These are phyloP conservation scores for Botrytis deweyae DNA, from an alignment of 2,329 filamentous ascomycete species.

Conservation along the genomic window DNA sequence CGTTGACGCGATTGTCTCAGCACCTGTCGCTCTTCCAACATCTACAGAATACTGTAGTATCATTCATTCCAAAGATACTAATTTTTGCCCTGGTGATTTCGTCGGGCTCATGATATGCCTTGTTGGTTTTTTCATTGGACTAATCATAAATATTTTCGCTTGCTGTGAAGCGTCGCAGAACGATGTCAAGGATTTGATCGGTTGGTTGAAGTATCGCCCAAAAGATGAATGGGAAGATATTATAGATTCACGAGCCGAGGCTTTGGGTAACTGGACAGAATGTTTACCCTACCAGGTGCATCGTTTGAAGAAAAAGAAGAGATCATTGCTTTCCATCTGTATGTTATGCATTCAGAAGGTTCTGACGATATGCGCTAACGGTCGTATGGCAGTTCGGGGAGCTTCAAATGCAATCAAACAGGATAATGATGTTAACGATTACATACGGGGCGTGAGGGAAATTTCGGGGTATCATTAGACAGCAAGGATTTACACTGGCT, in stretches of 20 bases:
- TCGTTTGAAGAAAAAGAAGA: not conserved
- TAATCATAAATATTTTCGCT: rapidly evolving
- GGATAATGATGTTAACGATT: not conserved
- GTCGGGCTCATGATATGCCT: not conserved
- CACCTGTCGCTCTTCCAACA: not conserved
- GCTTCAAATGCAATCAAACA: not conserved
- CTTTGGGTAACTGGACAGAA: not conserved
- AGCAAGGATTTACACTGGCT: too few relatives aligned
- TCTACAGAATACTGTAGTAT: not conserved
- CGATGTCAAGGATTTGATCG: not conserved
- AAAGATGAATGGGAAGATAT: not conserved
- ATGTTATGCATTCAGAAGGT: not conserved
- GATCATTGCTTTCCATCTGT: not conserved
- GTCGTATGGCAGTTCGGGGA: not conserved
- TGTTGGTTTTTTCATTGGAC: too few relatives aligned
- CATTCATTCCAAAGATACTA: not conserved
- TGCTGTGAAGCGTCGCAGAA: not conserved
- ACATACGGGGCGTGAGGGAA: not conserved
- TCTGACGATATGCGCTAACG: not conserved
- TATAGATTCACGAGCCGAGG: not conserved
- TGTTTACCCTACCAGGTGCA: not conserved
- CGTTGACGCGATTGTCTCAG: not conserved
- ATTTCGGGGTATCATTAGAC: too few relatives aligned
- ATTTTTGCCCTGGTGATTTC: not conserved
- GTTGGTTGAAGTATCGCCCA: not conserved